A percentile compares a stretch with the other conserved stretches of the same genome.
Evolutionary conservation across 225 moss, liverwort and hornwort genomes (phyloP).

Genomic region (Bryoerythrophyllum caledonicum): DNA sequence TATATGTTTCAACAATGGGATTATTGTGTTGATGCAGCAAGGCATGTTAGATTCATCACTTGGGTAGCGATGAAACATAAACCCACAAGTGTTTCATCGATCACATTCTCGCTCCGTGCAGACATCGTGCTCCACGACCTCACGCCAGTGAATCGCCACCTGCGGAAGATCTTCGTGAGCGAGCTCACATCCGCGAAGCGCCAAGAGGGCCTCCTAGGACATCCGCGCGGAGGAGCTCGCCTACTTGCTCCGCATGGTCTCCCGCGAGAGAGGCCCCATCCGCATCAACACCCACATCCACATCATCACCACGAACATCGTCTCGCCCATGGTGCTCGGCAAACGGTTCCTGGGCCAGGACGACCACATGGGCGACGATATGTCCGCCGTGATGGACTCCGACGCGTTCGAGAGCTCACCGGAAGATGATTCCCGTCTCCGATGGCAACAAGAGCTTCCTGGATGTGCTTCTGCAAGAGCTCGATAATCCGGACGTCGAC

Average conservation of each 20-base stretch:
- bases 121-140: not conserved
- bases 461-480: conserved; percentile 14
- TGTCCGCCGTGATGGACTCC: not conserved
- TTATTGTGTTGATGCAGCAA: no score
- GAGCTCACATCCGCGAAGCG: not conserved
- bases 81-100: no score
- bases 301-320: conserved; percentile 9
- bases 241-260: conserved; percentile 6
- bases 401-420: conserved; percentile 4
- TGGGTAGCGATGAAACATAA: no score
- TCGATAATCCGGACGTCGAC: not conserved
- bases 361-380: not conserved
- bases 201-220: not conserved
- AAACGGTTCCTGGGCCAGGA: conserved; percentile 7
- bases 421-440: not conserved
- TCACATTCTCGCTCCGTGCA: no score
- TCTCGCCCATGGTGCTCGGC: conserved; percentile 22
- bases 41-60: no score
- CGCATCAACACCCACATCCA: conserved; percentile 1
- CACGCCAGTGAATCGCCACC: not conserved
- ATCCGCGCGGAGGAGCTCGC: conserved; percentile 16
- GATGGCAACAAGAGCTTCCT: not conserved
- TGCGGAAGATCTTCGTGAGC: conserved; percentile 1
- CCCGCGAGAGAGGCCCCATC: not conserved
- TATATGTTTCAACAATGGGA: no score